Evolutionary conservation across 2,329 filamentous ascomycete genomes (phyloP).

Genomic region (Aspergillus sp.): DNA sequence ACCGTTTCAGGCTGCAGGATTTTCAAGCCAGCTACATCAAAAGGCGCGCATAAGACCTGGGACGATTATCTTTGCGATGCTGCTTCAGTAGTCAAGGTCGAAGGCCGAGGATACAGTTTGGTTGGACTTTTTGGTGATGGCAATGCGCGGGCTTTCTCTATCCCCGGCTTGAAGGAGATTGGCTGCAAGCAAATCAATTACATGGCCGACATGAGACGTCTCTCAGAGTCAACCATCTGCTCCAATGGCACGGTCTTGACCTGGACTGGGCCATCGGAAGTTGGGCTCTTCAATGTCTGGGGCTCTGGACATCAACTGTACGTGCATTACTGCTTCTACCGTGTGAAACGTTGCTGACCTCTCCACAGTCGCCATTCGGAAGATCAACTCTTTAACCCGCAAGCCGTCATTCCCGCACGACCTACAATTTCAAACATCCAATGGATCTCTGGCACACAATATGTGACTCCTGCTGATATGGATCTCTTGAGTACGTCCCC

Average conservation of each 20-base stretch:
- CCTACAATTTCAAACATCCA: constrained; percentile 94
- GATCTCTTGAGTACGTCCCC: constrained; percentile 66
- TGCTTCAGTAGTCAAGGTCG: constrained; percentile 71
- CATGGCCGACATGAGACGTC: constrained; percentile 71
- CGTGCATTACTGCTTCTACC: constrained; percentile 34
- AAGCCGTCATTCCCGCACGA: constrained; percentile 69
- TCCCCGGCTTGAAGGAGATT: constrained; percentile 87
- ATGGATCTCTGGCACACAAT: constrained; percentile 94
- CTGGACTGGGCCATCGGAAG: constrained; percentile 84
- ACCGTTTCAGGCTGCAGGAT: constrained; percentile 73
- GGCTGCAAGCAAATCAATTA: constrained; percentile 61
- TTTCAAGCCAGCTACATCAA: constrained; percentile 78
- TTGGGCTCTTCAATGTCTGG: constrained; percentile 81
- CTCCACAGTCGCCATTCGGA: constrained; percentile 1
- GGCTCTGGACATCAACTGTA: constrained; percentile 66
- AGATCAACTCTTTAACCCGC: constrained; percentile 68
- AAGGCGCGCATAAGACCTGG: constrained; percentile 90
- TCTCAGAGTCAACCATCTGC: constrained; percentile 67
- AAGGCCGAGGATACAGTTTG: constrained; percentile 72
- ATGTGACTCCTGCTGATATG: constrained; percentile 81
- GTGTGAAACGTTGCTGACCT: constrained; percentile 14
- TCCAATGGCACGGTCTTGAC: constrained; percentile 77
- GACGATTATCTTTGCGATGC: constrained; percentile 80
- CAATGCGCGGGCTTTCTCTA: constrained; percentile 72
- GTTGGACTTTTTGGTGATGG: constrained; percentile 84